Evolutionary conservation across 768 basidiomycete species (phyloP), one percentile per base, ranked within the genome.

Genomic region (Ramaria sp.): DNA sequence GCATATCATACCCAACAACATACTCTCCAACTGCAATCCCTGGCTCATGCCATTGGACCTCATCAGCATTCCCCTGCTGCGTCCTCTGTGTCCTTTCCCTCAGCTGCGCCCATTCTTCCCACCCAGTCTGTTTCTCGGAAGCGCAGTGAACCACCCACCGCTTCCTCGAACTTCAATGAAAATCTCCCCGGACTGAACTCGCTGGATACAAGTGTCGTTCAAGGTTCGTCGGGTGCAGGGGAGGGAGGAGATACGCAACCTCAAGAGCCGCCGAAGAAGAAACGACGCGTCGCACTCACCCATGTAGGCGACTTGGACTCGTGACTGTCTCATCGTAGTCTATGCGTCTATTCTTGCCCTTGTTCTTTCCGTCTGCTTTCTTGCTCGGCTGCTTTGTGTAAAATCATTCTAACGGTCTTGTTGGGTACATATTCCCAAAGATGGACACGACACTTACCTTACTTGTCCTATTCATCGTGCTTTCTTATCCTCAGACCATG

Each of bases 1-100:
- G 77, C 85, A 3, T 81, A 95, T 65, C 85, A 89, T 59, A 93
- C 84, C 1, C 94, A 97, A 63, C 94, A 94, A 65, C 87, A 89
- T 56, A 81, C 87, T 4, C 78, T 95, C 18, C 94, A 95, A 66
- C 73, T 96, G 28, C 88, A 92, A 62, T 86, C 87, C 34, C 92
- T 96, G 56, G 93, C 93, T 1, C 85, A 89, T 61, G 64, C 64
- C 7, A 63, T 67, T n/a, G 55, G 52, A 60, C 20, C 69, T 49
- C 57, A 59, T 65, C 28, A 61, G 57, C 30, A 63, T 71, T 30
- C 74, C 66, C 61, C 36, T 27, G 65, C 63, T 28, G 45, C 63
- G 48, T 52, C 52, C 15, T 59, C 57, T 50, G 58, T 32, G 48
- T 59, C 56, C 13, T 52, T 53, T 44, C 55, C 60, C 20, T 53